Percentiles rank a stretch among this genome's conserved stretches.
These are phyloP conservation scores for Dactylellina drechsleri DNA, from an alignment of 2,329 filamentous ascomycete genomes.

Conservation along the genomic window DNA sequence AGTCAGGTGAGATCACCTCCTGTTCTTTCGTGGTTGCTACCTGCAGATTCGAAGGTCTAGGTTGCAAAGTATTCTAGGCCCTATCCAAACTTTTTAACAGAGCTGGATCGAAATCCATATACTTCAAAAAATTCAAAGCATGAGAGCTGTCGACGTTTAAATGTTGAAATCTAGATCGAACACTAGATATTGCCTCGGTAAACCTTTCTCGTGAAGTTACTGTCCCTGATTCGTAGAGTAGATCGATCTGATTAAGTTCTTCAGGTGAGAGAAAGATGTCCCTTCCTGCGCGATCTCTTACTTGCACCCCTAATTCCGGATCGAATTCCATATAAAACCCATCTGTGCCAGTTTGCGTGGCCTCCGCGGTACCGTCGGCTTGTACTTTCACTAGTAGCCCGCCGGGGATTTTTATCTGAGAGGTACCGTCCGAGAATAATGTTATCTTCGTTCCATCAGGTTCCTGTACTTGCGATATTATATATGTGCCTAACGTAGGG, in stretches of 20 bases:
- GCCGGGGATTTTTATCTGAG: background rate
- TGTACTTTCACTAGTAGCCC: background rate
- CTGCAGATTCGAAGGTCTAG: no score
- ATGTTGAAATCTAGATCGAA: background rate
- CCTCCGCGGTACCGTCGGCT: constrained; percentile 14
- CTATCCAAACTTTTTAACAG: no score
- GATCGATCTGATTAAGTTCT: background rate
- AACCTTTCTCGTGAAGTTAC: background rate
- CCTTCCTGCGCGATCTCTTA: constrained; percentile 1
- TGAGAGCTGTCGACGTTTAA: background rate
- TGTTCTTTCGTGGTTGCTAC: no score
- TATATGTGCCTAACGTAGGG: background rate
- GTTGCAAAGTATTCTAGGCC: no score
- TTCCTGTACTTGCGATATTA: background rate
- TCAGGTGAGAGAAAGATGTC: background rate
- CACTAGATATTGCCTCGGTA: background rate
- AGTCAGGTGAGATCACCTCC: no score
- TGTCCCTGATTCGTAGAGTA: background rate
- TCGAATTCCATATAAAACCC: constrained; percentile 14
- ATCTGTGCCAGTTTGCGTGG: constrained; percentile 3
- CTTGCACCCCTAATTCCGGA: background rate
- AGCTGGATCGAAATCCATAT: background rate
- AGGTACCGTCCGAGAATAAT: constrained; percentile 16
- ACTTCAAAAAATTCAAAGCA: background rate
- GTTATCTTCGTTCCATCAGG: constrained; percentile 6